Percentiles rank a stretch among this genome's conserved stretches.
Conservation (phyloP, 1,139 yeast genomes). For the Spathaspora sp. region DNA sequence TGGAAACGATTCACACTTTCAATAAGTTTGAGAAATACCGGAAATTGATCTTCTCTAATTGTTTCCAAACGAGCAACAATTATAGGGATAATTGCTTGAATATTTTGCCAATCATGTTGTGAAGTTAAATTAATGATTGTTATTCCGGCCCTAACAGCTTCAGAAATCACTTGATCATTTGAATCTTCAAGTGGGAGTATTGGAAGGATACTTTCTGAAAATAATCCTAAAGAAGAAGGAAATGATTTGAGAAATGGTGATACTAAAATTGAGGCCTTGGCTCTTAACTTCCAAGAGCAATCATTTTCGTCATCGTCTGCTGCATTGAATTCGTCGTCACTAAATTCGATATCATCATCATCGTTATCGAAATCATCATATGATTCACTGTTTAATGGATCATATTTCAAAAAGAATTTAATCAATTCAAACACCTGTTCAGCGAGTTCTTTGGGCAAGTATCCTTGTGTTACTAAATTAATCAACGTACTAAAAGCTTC, state of each 20-base stretch:
- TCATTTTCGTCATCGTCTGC: conserved; percentile 41
- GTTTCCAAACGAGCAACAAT: conserved; percentile 12
- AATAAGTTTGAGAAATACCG: conserved; percentile 25
- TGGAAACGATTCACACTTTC: conserved; percentile 28
- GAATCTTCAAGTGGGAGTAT: conserved; percentile 31
- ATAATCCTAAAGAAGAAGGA: conserved; percentile 21
- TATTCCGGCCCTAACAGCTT: conserved; percentile 34
- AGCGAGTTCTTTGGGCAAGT: conserved; percentile 13
- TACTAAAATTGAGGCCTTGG: conserved; percentile 50
- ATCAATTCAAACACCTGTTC: conserved; percentile 16
- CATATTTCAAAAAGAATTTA: conserved; percentile 48
- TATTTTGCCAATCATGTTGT: conserved; percentile 13
- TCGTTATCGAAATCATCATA: conserved; percentile 42
- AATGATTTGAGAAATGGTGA: conserved; percentile 36
- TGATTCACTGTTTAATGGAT: conserved; percentile 50
- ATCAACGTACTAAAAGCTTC: conserved; percentile 47
- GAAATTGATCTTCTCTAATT: conserved; percentile 23
- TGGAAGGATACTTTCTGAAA: conserved; percentile 9
- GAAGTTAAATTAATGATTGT: conserved; percentile 24
- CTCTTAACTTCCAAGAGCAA: conserved; percentile 70
- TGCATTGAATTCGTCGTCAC: conserved; percentile 42
- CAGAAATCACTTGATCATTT: conserved; percentile 40
- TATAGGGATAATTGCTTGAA: conserved; percentile 14
- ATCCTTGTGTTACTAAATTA: conserved; percentile 18
- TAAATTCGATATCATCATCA: conserved; percentile 40